A percentile compares a stretch with the other conserved stretches of the same genome.
Conservation (phyloP, 2,329 filamentous ascomycete species). For the Sporothrix dimorphospora region DNA sequence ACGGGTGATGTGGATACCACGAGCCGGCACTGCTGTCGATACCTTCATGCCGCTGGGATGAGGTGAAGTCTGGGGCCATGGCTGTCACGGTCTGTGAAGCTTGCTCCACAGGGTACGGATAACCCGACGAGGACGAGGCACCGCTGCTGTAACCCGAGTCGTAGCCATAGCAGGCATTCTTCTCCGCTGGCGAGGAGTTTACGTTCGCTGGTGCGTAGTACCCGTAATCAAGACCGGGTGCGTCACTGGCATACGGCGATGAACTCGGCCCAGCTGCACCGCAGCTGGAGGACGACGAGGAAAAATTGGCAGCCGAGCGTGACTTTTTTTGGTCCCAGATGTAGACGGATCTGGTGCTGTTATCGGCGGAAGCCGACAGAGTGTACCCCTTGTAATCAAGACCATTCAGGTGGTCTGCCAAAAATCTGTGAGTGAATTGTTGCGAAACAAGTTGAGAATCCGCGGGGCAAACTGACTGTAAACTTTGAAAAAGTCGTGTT, state of each 20-base stretch:
- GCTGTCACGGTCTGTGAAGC: neutral
- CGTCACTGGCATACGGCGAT: neutral
- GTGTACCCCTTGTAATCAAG: conserved; percentile 10
- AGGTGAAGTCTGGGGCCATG: neutral
- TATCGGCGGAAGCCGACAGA: conserved; percentile 25
- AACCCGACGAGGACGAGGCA: neutral
- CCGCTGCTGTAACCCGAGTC: conserved; percentile 14
- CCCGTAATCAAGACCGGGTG: neutral
- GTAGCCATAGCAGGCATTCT: neutral
- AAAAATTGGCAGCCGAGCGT: neutral
- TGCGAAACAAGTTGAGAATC: neutral
- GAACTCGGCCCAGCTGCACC: neutral
- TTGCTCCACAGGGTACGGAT: neutral
- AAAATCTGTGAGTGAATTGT: neutral
- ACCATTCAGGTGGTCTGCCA: conserved; percentile 24
- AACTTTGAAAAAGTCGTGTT: conserved; percentile 9
- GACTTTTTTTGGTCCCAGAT: conserved; percentile 27
- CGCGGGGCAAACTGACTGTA: conserved; percentile 4
- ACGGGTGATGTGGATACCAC: neutral
- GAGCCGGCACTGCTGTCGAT: neutral
- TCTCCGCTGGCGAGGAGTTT: neutral
- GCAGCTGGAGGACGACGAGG: neutral
- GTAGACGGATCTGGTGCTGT: conserved; percentile 19
- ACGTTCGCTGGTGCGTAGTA: neutral
- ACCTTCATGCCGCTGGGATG: neutral